Conservation (phyloP, 1,284 basidiomycete species). For the Leccinum variabile region DNA sequence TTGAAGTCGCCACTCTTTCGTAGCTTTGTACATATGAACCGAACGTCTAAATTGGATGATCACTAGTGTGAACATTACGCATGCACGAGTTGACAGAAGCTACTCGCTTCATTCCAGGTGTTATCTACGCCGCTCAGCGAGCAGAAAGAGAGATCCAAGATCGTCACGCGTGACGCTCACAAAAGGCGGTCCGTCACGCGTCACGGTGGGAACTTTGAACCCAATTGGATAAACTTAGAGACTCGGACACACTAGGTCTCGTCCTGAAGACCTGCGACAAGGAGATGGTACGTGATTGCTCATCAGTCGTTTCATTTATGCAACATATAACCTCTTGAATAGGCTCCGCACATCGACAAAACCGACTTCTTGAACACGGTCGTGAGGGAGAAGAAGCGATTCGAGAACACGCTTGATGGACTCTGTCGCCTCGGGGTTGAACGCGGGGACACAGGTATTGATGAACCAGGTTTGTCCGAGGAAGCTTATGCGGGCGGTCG, state of each 20-base stretch:
- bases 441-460: conserved; percentile 91
- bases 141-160: neutral
- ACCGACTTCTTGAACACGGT: conserved; percentile 94
- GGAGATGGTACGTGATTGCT: conserved; percentile 62
- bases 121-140: too few relatives aligned
- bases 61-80: too few relatives aligned
- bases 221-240: too few relatives aligned
- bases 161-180: neutral
- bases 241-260: too few relatives aligned
- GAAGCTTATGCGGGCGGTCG: neutral
- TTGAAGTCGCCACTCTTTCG: neutral
- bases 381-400: conserved; percentile 94
- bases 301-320: neutral
- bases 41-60: too few relatives aligned
- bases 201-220: too few relatives aligned
- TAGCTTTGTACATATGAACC: neutral
- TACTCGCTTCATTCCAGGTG: too few relatives aligned
- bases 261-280: conserved; percentile 54
- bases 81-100: too few relatives aligned
- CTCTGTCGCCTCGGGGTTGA: conserved; percentile 88
- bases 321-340: neutral
- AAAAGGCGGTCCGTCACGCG: too few relatives aligned
- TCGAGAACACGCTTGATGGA: conserved; percentile 90
- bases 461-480: conserved; percentile 79
- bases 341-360: conserved; percentile 85